phyloP scores from a whole-genome alignment of 179 eudicot species.

The Heliamphora pulchella region DNA sequence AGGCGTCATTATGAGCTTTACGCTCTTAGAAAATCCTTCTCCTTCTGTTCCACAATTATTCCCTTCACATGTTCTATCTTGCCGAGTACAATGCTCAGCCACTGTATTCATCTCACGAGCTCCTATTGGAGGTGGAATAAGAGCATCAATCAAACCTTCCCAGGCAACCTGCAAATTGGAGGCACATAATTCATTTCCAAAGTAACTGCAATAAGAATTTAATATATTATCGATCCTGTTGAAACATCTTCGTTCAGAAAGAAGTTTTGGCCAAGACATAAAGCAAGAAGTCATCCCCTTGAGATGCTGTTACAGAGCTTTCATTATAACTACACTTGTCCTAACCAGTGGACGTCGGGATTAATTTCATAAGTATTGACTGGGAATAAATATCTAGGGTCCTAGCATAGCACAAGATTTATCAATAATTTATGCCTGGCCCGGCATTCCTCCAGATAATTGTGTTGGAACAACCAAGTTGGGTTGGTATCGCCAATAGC shows the following conservation, averaged over 20 bases:
- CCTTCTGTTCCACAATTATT: constrained; percentile 23
- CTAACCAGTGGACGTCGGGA: background rate
- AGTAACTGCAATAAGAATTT: background rate
- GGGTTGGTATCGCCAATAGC: background rate
- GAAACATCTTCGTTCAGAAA: background rate
- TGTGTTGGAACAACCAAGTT: background rate
- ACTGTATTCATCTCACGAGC: constrained; percentile 18
- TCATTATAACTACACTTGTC: background rate
- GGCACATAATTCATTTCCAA: background rate
- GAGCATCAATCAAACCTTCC: constrained; percentile 89
- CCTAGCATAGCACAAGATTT: constrained; percentile 2
- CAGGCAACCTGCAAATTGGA: constrained; percentile 65
- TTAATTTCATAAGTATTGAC: background rate
- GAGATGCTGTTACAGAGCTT: background rate
- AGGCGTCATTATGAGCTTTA: constrained; percentile 87
- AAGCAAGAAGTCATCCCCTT: background rate
- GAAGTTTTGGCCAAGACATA: background rate
- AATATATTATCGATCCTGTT: background rate
- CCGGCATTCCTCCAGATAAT: background rate
- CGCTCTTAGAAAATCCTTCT: constrained; percentile 34
- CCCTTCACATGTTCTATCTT: constrained; percentile 22
- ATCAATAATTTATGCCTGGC: background rate
- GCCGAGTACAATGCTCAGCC: constrained; percentile 17
- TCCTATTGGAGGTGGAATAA: constrained; percentile 34
- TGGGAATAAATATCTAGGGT: background rate